Conservation (phyloP, 257 asterid genomes). For the Nicotiana benthamiana region DNA sequence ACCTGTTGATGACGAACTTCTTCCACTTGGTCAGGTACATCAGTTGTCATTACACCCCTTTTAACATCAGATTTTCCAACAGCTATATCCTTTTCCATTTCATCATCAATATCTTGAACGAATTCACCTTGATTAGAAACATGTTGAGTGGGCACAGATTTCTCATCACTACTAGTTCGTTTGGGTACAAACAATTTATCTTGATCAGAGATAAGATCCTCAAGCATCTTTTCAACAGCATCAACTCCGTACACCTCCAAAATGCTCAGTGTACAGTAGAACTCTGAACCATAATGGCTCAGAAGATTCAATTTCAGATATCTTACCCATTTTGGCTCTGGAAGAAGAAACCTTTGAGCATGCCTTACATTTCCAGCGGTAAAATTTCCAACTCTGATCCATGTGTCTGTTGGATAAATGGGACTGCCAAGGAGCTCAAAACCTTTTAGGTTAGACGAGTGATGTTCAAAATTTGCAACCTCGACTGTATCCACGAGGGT, state of each 20-base stretch:
- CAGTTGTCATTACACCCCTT: conserved; percentile 27
- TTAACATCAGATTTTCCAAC: conserved; percentile 32
- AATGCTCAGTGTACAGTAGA: conserved; percentile 81
- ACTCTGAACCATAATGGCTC: conserved; percentile 85
- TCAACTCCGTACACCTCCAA: conserved; percentile 90
- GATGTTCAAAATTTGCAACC: conserved; percentile 86
- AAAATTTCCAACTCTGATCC: conserved; percentile 75
- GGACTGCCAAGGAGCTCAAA: conserved; percentile 79
- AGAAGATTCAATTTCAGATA: conserved; percentile 62
- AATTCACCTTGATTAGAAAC: conserved; percentile 25
- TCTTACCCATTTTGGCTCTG: conserved; percentile 90
- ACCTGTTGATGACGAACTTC: conserved; percentile 65
- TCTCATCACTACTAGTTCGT: conserved; percentile 32
- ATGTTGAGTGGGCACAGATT: conserved; percentile 28
- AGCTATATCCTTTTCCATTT: conserved; percentile 27
- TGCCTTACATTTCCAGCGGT: conserved; percentile 77
- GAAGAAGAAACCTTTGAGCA: conserved; percentile 59
- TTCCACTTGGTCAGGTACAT: conserved; percentile 65
- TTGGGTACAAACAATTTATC: conserved; percentile 40
- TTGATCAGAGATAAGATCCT: conserved; percentile 64
- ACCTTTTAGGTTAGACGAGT: conserved; percentile 78
- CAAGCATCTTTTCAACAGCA: conserved; percentile 97
- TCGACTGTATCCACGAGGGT: conserved; percentile 65
- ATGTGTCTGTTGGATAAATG: conserved; percentile 83
- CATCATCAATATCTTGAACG: conserved; percentile 35